These are phyloP conservation scores for Aureobasidium vineae DNA, from an alignment of 2,329 filamentous ascomycete species.

Conservation along the genomic window DNA sequence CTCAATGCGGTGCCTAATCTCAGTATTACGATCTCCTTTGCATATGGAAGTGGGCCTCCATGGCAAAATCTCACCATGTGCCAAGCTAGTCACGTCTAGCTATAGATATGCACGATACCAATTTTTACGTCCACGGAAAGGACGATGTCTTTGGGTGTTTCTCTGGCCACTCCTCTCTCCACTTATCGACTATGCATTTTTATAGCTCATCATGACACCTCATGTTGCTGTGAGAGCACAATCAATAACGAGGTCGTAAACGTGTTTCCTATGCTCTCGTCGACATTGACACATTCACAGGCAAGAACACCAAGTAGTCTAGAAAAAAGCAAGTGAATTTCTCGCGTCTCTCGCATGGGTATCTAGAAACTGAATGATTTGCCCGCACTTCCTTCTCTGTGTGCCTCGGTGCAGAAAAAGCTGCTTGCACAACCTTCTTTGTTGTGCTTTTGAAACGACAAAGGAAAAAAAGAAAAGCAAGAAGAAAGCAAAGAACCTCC, in stretches of 20 bases:
- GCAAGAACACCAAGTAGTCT: neutral
- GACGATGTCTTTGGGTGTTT: neutral
- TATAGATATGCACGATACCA: neutral
- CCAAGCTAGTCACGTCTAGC: no score
- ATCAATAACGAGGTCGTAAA: neutral
- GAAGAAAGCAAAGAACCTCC: neutral
- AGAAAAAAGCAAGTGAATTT: neutral
- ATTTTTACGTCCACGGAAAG: neutral
- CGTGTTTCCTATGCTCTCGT: no score
- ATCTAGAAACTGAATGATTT: neutral
- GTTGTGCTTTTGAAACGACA: neutral
- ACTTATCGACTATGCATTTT: no score
- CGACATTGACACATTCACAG: neutral
- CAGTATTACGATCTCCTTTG: no score
- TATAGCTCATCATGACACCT: neutral
- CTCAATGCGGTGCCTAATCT: no score
- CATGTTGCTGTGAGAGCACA: neutral
- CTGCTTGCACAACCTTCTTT: neutral
- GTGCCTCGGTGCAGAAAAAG: neutral
- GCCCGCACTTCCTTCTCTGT: neutral
- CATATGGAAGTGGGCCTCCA: no score
- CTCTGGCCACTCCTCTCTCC: neutral
- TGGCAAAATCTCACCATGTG: no score
- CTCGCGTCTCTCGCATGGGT: neutral
- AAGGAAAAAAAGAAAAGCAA: neutral